These are phyloP conservation scores for Vachellia pachyceras DNA, from an alignment of 306 rosid genomes.

Conservation along the genomic window DNA sequence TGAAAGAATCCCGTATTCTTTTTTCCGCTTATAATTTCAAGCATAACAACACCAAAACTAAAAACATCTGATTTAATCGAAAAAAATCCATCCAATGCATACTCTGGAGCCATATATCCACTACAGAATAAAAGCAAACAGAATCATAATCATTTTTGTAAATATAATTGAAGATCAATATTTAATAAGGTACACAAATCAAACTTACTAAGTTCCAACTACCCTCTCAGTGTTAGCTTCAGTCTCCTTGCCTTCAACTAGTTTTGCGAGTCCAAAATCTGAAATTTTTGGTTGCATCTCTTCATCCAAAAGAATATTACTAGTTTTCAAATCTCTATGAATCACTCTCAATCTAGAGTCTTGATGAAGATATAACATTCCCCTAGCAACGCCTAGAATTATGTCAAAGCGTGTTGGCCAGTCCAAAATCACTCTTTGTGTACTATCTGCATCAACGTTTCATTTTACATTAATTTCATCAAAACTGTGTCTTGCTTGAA, in stretches of 20 bases:
- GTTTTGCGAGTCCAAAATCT: conserved; percentile 46
- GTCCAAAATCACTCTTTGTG: conserved; percentile 25
- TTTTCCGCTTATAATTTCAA: conserved; percentile 63
- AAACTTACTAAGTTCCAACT: conserved; percentile 47
- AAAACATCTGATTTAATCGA: conserved; percentile 60
- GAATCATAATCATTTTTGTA: not conserved
- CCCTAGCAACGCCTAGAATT: conserved; percentile 44
- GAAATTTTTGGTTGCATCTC: conserved; percentile 51
- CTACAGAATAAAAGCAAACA: conserved; percentile 20
- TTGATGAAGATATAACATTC: conserved; percentile 47
- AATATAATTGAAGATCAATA: not conserved
- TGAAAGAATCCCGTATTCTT: conserved; percentile 51
- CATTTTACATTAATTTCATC: not conserved
- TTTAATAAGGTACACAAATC: not conserved
- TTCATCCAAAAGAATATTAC: conserved; percentile 45
- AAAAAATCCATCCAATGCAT: conserved; percentile 53
- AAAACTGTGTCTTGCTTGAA: not conserved
- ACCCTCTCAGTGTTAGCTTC: conserved; percentile 42
- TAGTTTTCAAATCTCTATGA: conserved; percentile 48
- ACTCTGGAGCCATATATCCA: conserved; percentile 51
- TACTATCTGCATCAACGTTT: conserved; percentile 35
- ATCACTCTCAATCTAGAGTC: conserved; percentile 44
- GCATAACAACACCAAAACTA: conserved; percentile 63
- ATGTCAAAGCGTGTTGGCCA: conserved; percentile 56
- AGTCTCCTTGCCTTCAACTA: conserved; percentile 43